These are phyloP conservation scores for Nematocida parisii DNA, from an alignment of 371 early-diverging fungal species.

Conservation along the genomic window DNA sequence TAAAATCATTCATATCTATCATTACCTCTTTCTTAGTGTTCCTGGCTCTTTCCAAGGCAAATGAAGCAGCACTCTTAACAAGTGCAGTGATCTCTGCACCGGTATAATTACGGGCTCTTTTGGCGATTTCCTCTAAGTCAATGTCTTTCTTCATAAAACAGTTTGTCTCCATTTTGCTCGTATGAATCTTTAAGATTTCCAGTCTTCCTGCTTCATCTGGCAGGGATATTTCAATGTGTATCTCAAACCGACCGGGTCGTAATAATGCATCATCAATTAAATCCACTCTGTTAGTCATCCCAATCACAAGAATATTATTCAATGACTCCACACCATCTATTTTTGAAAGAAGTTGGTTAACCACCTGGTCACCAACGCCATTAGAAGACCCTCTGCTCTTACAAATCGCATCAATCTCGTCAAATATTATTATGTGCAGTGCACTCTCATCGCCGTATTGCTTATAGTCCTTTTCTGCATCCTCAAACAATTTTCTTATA, in stretches of 20 bases:
- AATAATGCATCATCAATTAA: conserved; percentile 70
- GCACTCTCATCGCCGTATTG: conserved; percentile 84
- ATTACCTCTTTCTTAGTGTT: conserved; percentile 74
- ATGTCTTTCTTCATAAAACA: conserved; percentile 82
- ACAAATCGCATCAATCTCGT: conserved; percentile 99
- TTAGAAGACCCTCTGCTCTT: conserved; percentile 90
- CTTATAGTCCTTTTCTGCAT: conserved; percentile 88
- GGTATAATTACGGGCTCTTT: conserved; percentile 91
- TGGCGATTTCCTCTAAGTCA: conserved; percentile 79
- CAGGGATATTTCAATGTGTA: conserved; percentile 70
- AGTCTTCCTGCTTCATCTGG: conserved; percentile 77
- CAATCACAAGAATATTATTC: conserved; percentile 71
- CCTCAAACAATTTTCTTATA: conserved; percentile 89
- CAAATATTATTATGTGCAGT: conserved; percentile 96
- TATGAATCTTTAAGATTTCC: conserved; percentile 81
- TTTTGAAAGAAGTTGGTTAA: conserved; percentile 94
- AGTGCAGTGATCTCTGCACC: conserved; percentile 98
- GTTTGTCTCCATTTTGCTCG: conserved; percentile 79
- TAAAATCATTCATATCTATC: conserved; percentile 83
- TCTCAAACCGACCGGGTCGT: conserved; percentile 72
- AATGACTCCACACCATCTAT: conserved; percentile 71
- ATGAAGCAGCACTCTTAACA: conserved; percentile 94
- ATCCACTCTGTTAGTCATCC: conserved; percentile 71
- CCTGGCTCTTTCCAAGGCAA: conserved; percentile 93
- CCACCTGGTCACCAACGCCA: conserved; percentile 94